These are phyloP conservation scores for Ustilago hordei DNA, from an alignment of 1,284 basidiomycete genomes.

Conservation along the genomic window DNA sequence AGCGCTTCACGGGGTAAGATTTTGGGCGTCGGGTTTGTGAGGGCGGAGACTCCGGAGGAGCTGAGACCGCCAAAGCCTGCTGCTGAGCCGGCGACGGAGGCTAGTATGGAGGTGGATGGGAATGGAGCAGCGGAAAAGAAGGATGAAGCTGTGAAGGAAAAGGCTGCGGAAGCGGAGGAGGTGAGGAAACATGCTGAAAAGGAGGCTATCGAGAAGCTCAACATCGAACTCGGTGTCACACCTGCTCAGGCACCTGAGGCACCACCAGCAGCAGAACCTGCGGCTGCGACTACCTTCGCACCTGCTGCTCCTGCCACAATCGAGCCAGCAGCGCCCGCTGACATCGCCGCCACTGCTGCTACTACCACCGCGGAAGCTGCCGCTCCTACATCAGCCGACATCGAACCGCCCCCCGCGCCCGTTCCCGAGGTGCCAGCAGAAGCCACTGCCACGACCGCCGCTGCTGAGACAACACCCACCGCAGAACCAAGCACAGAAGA, in stretches of 20 bases:
- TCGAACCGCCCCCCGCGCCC: conserved; percentile 19
- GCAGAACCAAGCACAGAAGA: conserved; percentile 8
- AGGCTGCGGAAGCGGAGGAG: conserved; percentile 13
- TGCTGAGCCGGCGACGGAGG: conserved; percentile 5
- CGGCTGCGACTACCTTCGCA: not conserved
- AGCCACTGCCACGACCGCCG: conserved; percentile 4
- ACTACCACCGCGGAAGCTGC: conserved; percentile 1
- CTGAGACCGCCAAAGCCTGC: conserved; percentile 28
- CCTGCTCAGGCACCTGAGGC: conserved; percentile 3
- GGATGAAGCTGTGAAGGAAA: conserved; percentile 7
- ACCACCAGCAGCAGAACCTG: not conserved
- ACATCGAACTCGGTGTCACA: conserved; percentile 33
- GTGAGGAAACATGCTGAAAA: conserved; percentile 29
- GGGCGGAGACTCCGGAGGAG: conserved; percentile 52
- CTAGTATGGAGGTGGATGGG: conserved; percentile 9
- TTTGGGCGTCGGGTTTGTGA: conserved; percentile 58
- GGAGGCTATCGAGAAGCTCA: conserved; percentile 43
- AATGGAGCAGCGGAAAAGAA: not conserved
- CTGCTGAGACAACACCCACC: not conserved
- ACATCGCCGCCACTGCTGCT: not conserved
- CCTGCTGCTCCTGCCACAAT: not conserved
- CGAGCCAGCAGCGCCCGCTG: conserved; percentile 1
- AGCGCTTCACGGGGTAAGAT: conserved; percentile 52
- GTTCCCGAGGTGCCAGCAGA: conserved; percentile 21
- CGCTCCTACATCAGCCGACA: conserved; percentile 3